Percentiles rank a stretch among this genome's conserved stretches.
Conservation (phyloP, 2,329 filamentous ascomycete species). For the Talaromyces sp. region DNA sequence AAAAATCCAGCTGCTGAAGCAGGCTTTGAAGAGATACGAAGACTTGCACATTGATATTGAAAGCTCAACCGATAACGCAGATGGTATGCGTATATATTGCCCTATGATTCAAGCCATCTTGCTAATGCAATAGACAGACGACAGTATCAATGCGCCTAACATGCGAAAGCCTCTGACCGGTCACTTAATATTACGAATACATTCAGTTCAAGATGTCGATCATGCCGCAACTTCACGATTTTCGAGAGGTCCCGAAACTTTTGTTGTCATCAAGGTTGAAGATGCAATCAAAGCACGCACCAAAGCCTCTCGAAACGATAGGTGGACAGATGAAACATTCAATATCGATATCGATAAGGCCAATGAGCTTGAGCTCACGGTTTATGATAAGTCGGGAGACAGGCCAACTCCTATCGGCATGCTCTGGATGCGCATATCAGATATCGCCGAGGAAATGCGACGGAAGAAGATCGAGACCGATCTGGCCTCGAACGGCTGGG, state of each 20-base stretch:
- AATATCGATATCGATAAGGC: constrained; percentile 95
- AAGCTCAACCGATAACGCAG: constrained; percentile 63
- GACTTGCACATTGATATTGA: constrained; percentile 95
- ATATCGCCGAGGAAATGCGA: constrained; percentile 96
- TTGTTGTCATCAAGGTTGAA: constrained; percentile 94
- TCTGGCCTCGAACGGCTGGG: constrained; percentile 92
- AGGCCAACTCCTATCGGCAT: constrained; percentile 89
- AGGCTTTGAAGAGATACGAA: constrained; percentile 94
- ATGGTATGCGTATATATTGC: constrained; percentile 59
- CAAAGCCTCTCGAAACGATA: constrained; percentile 77
- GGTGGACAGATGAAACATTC: constrained; percentile 88
- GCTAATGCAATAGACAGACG: constrained; percentile 57
- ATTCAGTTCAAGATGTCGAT: constrained; percentile 90
- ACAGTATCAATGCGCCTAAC: constrained; percentile 93
- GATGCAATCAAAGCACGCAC: constrained; percentile 88
- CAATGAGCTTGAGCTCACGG: constrained; percentile 95
- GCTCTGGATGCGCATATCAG: constrained; percentile 93
- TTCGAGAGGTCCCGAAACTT: constrained; percentile 87
- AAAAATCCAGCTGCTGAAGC: constrained; percentile 93
- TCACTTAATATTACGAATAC: constrained; percentile 78
- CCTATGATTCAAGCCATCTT: background rate
- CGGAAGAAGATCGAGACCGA: constrained; percentile 96
- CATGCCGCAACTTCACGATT: constrained; percentile 82
- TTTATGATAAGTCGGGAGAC: constrained; percentile 92
- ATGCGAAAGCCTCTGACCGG: constrained; percentile 94